Conservation (phyloP, 1,139 yeast genomes). For the Kazachstania sp. region DNA sequence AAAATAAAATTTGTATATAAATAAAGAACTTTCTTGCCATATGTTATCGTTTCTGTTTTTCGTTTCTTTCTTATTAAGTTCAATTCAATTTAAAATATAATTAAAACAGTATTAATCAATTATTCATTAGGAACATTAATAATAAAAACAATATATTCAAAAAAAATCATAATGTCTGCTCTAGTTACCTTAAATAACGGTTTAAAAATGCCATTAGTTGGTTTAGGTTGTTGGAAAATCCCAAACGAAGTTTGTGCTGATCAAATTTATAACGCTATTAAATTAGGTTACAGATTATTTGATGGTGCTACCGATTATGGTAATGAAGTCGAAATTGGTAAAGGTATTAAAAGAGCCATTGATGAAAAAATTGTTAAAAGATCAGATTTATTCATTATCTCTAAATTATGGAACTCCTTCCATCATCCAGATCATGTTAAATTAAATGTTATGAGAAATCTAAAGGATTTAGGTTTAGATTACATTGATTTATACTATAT, state of each 20-base stretch:
- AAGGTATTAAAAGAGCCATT: constrained; percentile 56
- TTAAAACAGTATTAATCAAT: background rate
- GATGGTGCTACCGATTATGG: constrained; percentile 78
- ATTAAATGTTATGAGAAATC: constrained; percentile 52
- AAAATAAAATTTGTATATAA: background rate
- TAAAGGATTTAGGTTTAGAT: constrained; percentile 56
- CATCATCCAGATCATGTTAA: constrained; percentile 50
- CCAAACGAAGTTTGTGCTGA: constrained; percentile 48
- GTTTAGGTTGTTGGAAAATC: constrained; percentile 65
- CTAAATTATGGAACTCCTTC: constrained; percentile 74
- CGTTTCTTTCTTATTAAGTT: background rate
- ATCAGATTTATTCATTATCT: constrained; percentile 64
- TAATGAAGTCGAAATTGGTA: constrained; percentile 66
- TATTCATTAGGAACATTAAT: background rate
- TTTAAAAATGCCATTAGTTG: constrained; percentile 52
- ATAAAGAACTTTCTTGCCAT: background rate
- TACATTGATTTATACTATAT: constrained; percentile 68
- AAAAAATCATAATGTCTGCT: constrained; percentile 13
- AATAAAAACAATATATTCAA: background rate
- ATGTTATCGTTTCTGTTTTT: background rate
- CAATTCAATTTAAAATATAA: background rate
- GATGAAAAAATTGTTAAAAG: constrained; percentile 61
- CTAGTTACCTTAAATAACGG: constrained; percentile 50
- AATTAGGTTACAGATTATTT: constrained; percentile 63
- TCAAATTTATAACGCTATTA: constrained; percentile 57